A percentile compares a stretch with the other conserved stretches of the same genome.
These are phyloP conservation scores for Spathaspora boniae DNA, from an alignment of 805 yeast species.

Conservation along the genomic window DNA sequence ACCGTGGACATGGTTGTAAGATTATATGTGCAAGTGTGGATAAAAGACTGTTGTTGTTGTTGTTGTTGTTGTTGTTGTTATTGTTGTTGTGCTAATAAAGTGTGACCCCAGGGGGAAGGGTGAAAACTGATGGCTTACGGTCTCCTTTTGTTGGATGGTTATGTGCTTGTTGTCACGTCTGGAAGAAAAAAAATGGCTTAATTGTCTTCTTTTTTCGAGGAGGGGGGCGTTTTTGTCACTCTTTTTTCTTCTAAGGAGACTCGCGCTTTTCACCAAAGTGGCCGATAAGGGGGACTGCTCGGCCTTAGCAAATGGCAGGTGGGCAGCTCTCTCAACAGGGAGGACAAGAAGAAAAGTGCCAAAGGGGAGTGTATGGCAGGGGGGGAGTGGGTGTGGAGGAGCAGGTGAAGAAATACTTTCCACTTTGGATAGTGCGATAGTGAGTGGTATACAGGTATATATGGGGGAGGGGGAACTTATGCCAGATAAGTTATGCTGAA, in stretches of 20 bases:
- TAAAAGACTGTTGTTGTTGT: slow-evolving; percentile 5
- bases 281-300: background rate
- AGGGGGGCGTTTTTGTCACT: background rate
- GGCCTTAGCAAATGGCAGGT: background rate
- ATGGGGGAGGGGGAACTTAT: too few species aligned
- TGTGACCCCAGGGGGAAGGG: too few species aligned
- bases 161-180: too few species aligned
- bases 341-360: background rate
- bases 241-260: background rate
- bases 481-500: too few species aligned
- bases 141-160: slow-evolving; percentile 6
- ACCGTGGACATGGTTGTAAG: slow-evolving; percentile 3
- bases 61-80: background rate
- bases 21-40: slow-evolving; percentile 6
- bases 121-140: too few species aligned
- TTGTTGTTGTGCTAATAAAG: background rate
- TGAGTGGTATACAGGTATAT: too few species aligned
- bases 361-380: background rate
- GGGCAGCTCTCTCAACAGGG: background rate
- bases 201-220: background rate
- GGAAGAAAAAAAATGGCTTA: slow-evolving; percentile 5
- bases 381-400: background rate
- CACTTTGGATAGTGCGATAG: too few species aligned
- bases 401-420: too few species aligned
- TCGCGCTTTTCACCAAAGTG: background rate